Evolutionary conservation across 805 yeast species (phyloP).

Genomic region (Nakazawaea populi): DNA sequence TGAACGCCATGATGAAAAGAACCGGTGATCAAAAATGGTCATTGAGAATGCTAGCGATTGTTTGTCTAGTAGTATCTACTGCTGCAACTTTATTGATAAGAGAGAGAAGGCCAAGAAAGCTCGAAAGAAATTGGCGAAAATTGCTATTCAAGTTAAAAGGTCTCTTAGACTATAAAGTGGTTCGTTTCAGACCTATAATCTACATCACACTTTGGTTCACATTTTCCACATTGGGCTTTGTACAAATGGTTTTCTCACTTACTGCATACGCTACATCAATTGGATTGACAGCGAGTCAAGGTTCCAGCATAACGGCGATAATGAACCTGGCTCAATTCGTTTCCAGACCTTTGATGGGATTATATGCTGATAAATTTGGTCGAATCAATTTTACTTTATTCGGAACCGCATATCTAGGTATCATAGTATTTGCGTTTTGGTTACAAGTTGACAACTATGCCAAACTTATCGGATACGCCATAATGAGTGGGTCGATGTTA

Average conservation of each 20-base stretch:
- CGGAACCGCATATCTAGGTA: slow-evolving; percentile 25
- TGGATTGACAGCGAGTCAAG: slow-evolving; percentile 39
- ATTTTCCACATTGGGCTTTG: slow-evolving; percentile 22
- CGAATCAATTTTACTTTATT: slow-evolving; percentile 37
- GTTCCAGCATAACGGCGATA: slow-evolving; percentile 38
- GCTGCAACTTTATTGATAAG: slow-evolving; percentile 9
- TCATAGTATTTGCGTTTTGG: slow-evolving; percentile 41
- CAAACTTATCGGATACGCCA: slow-evolving; percentile 32
- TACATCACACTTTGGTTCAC: slow-evolving; percentile 22
- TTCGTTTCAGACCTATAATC: not conserved
- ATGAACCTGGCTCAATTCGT: slow-evolving; percentile 40
- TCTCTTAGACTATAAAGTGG: not conserved
- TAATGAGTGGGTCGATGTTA: slow-evolving; percentile 36
- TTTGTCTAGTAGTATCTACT: slow-evolving; percentile 21
- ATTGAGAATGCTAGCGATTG: slow-evolving; percentile 36
- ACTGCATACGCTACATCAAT: slow-evolving; percentile 39
- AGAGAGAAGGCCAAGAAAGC: not conserved
- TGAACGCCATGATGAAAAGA: slow-evolving; percentile 33
- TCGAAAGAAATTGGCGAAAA: not conserved
- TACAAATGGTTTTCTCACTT: slow-evolving; percentile 34
- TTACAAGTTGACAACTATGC: slow-evolving; percentile 24
- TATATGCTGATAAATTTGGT: slow-evolving; percentile 38
- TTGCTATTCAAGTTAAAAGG: not conserved
- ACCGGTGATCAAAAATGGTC: slow-evolving; percentile 43
- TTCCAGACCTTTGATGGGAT: slow-evolving; percentile 46